Evolutionary conservation across 805 yeast genomes (phyloP).

Genomic region (Wickerhamomyces queroliae): DNA sequence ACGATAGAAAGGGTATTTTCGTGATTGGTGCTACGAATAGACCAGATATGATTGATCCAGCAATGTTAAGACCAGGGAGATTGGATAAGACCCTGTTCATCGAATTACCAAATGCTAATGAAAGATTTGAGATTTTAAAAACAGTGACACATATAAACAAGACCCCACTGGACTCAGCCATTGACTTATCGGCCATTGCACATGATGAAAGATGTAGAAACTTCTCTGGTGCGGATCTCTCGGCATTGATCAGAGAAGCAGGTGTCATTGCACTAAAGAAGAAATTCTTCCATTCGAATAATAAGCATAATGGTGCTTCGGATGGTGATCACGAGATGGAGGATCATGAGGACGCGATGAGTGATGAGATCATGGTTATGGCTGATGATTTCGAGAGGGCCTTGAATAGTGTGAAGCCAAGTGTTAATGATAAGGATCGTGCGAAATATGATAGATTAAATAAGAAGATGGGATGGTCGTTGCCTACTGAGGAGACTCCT

Average conservation of each 20-base stretch:
- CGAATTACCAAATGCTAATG: slow-evolving; percentile 76
- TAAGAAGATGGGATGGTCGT: slow-evolving; percentile 70
- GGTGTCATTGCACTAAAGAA: slow-evolving; percentile 81
- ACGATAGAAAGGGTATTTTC: slow-evolving; percentile 87
- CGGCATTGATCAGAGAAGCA: slow-evolving; percentile 91
- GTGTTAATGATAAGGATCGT: slow-evolving; percentile 85
- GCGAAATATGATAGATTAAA: slow-evolving; percentile 68
- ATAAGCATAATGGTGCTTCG: slow-evolving; percentile 20
- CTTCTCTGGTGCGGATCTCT: slow-evolving; percentile 94
- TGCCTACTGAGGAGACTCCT: slow-evolving; percentile 29
- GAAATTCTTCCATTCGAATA: slow-evolving; percentile 52
- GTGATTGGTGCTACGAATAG: slow-evolving; percentile 96
- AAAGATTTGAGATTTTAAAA: slow-evolving; percentile 74
- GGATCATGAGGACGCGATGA: slow-evolving; percentile 31
- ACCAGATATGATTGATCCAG: slow-evolving; percentile 98
- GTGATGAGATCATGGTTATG: slow-evolving; percentile 47
- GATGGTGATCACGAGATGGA: slow-evolving; percentile 43
- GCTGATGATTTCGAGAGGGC: slow-evolving; percentile 66
- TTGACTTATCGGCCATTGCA: slow-evolving; percentile 59
- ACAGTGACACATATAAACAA: slow-evolving; percentile 68
- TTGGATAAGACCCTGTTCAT: slow-evolving; percentile 89
- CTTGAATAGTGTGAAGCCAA: slow-evolving; percentile 72
- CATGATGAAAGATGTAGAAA: slow-evolving; percentile 77
- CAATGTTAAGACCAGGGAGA: slow-evolving; percentile 96
- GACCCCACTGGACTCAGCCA: slow-evolving; percentile 65